Base-by-base conservation (phyloP, 2,329 filamentous ascomycete genomes). In the Monilinia laxa region DNA sequence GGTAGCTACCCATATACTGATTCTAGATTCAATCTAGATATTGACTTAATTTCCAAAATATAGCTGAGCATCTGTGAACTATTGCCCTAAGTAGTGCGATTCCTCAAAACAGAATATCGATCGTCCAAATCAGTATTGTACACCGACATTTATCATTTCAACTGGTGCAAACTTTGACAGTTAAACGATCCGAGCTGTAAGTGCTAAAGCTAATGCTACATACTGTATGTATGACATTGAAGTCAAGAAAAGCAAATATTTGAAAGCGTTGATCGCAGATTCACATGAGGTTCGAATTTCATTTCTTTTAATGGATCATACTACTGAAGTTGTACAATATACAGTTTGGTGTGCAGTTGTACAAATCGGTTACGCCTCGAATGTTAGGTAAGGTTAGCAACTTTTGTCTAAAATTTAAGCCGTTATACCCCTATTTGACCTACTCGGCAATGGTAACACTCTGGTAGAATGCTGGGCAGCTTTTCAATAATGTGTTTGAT, bases 131-230 rank as follows among this genome's bases (percentile, higher is more conserved):
- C 28, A 31, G 31, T 31, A 59, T 45, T 28, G 40, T 45, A 58
- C 56, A 58, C 23, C 45, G 38, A 58, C 55, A 45, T 58, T 28
- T 28, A n/a, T 35, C 31, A 35, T 35, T 35, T 40, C 45, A 25
- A 35, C 12, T 25, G 38, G 51, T 40, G 31, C 38, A 47, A 47
- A 49, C 62, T 51, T 58, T 49, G 53, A 58, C 53, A 58, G 28
- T 23, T 4, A 23, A 45, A 25, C 35, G n/a, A 51, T 51, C 62
- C 28, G 31, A 56, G 28, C 62, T 40, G 25, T 31, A 58, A 56
- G 3, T 57, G 40, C 28, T 38, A 42, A 18, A 35, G 31, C 31
- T 18, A 16, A 25, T 20, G 40, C 11, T 25, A 53, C 14, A 14
- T 23, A 10, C 3, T 47, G n/a, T 7, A 28, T 28, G 14, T 54